phyloP scores from a whole-genome alignment of 2,329 filamentous ascomycete species.

The Chaetomium sp. region DNA sequence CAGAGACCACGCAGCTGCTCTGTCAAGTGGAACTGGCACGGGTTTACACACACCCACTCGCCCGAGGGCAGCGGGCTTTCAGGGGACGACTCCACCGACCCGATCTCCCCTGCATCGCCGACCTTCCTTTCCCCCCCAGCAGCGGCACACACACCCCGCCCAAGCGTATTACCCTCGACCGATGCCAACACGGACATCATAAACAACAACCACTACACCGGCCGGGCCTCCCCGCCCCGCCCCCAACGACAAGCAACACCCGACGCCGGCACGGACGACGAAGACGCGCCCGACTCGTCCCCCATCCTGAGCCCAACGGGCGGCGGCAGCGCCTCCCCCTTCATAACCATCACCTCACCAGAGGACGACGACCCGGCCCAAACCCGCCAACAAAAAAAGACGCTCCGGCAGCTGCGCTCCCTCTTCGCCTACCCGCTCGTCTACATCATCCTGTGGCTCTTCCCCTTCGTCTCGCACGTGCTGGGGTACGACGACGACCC shows the following conservation, averaged over 20 bases:
- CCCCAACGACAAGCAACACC: background rate
- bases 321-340: background rate
- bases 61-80: background rate
- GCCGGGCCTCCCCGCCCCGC: background rate
- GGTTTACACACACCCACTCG: conserved; percentile 24
- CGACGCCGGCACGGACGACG: background rate
- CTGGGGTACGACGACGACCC: conserved; percentile 58
- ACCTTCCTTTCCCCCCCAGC: conserved; percentile 20
- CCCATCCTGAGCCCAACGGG: background rate
- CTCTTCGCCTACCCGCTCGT: conserved; percentile 76
- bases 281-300: background rate
- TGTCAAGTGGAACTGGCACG: conserved; percentile 34
- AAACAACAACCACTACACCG: no score
- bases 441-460: conserved; percentile 71
- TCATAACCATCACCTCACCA: conserved; percentile 1
- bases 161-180: background rate
- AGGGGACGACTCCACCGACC: conserved; percentile 27
- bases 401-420: conserved; percentile 68
- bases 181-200: background rate
- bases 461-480: conserved; percentile 69
- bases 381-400: conserved; percentile 45
- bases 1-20: background rate
- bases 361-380: background rate
- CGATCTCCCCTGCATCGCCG: conserved; percentile 9
- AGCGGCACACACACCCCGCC: conserved; percentile 17